phyloP scores from a whole-genome alignment of 148 eudicot genomes.

The Rhododendron mucronatum region DNA sequence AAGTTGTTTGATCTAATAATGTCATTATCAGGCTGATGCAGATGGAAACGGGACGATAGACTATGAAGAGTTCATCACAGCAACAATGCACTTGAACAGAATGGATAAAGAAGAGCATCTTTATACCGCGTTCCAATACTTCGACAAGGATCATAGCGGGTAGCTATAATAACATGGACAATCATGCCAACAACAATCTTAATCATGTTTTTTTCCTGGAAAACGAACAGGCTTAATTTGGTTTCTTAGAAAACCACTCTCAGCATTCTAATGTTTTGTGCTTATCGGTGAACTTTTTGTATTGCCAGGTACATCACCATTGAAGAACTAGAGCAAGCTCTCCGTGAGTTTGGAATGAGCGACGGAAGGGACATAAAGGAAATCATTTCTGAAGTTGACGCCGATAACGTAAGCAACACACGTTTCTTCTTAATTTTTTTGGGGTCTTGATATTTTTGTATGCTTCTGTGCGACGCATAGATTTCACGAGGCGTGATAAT shows the following conservation, averaged over 20 bases:
- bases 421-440: background rate
- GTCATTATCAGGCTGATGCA: constrained; percentile 70
- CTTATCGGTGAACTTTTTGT: background rate
- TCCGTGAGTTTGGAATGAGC: constrained; percentile 70
- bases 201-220: background rate
- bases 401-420: constrained; percentile 60
- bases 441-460: background rate
- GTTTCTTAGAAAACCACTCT: background rate
- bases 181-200: background rate
- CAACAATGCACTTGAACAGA: constrained; percentile 96
- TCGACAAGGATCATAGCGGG: constrained; percentile 98
- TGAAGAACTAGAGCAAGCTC: constrained; percentile 94
- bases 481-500: background rate
- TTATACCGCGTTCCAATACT: constrained; percentile 95
- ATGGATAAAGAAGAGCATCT: constrained; percentile 98
- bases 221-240: background rate
- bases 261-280: background rate
- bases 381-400: constrained; percentile 80
- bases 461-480: background rate
- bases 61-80: constrained; percentile 97
- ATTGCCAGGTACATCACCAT: constrained; percentile 63
- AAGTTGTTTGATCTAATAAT: background rate
- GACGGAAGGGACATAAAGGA: constrained; percentile 82
- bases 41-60: constrained; percentile 98
- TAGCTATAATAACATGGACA: constrained; percentile 16